phyloP scores from a whole-genome alignment of 345 rosid species.

The Lepidium africanum region DNA sequence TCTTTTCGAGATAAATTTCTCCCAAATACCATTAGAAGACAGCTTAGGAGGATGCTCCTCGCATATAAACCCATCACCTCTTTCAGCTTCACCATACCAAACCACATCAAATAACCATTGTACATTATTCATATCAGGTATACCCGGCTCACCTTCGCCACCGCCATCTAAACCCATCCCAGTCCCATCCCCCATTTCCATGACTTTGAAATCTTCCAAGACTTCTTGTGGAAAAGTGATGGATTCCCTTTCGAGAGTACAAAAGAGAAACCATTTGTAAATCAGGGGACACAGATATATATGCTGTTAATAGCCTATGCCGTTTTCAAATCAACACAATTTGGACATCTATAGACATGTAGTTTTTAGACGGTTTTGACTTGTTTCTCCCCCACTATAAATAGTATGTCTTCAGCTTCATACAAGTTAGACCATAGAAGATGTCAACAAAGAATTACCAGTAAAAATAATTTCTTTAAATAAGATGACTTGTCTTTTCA shows the following conservation, averaged over 20 bases:
- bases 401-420: neutral
- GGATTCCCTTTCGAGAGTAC: neutral
- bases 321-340: neutral
- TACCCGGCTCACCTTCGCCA: neutral
- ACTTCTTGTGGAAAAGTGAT: neutral
- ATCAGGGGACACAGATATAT: neutral
- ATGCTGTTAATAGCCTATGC: constrained; percentile 11
- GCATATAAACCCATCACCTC: neutral
- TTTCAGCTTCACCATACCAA: constrained; percentile 6
- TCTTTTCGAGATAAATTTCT: neutral
- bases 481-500: neutral
- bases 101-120: neutral
- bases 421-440: neutral
- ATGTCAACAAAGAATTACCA: neutral
- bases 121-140: no score
- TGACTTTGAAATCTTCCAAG: neutral
- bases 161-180: neutral
- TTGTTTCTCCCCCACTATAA: neutral
- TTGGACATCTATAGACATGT: neutral
- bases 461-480: neutral
- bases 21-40: constrained; percentile 30
- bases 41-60: constrained; percentile 25
- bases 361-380: neutral
- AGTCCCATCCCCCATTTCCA: neutral
- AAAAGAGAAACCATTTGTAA: constrained; percentile 1